Base-by-base conservation (phyloP, 345 rosid species). In the Melaleuca alternifolia region DNA sequence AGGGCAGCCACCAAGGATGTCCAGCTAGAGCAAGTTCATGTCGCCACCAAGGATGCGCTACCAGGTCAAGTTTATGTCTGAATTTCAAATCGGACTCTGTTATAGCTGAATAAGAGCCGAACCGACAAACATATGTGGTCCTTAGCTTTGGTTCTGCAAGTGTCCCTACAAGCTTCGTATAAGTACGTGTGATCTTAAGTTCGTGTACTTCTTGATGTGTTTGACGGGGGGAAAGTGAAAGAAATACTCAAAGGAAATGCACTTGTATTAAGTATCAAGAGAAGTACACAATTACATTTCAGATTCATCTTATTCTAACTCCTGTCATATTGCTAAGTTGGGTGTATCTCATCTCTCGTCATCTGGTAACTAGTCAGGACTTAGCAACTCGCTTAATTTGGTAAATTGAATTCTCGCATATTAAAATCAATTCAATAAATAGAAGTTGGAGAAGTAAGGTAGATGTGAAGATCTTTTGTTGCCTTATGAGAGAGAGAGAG, bases 1-100 rank as follows among this genome's bases (percentile, higher is more conserved):
- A 92, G 88, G 87, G 88, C 33, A 18, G 79, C 79, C 6, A 20
- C 91, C 37, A 88, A 90, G 79, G 91, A 90, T 83, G 90, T 92
- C 54, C 94, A 87, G 92, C 86, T 91, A 11, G 88, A 89, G 50
- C 86, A 76, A 5, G 83, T 82, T 71, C 84, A 87, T 14, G 90
- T 88, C 7, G 21, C 77, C 77, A 8, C 46, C 46, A 33, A 65
- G 79, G 48, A 37, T 26, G 30, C n/a, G 30, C 62, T 2, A 12
- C 14, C 26, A 9, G 48, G 9, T 71, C 48, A 71, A 71, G 79
- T 71, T 71, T 71, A 71, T 71, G 26, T 71, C 48, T 37, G 48
- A 71, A 71, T 46, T 71, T 71, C 48, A 71, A 71, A 15, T 33
- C 3, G 26, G 79, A 37, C 46, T 65, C 13, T 71, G 79, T 71